A percentile compares a stretch with the other conserved stretches of the same genome.
phyloP scores from a whole-genome alignment of 1,284 basidiomycete genomes.

The Microbotryum scabiosae region DNA sequence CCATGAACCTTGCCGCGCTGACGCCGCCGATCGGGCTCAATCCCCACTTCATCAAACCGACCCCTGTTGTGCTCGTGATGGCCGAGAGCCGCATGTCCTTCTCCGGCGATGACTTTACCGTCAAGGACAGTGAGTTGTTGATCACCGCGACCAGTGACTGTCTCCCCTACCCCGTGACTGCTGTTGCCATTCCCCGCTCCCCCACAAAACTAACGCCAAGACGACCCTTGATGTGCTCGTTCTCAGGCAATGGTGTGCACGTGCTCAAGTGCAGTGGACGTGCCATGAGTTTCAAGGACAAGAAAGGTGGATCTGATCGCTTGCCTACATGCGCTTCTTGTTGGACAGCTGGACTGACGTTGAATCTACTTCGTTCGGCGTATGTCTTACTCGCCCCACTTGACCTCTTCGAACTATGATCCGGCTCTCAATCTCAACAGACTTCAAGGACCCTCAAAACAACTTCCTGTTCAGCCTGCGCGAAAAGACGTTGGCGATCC shows the following conservation, averaged over 20 bases:
- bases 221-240: too few relatives aligned
- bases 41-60: constrained; percentile 32
- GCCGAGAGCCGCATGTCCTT: constrained; percentile 39
- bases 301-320: constrained; percentile 34
- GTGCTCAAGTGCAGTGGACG: constrained; percentile 38
- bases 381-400: too few relatives aligned
- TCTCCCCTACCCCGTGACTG: too few relatives aligned
- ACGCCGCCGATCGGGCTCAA: constrained; percentile 14
- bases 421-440: constrained; percentile 15
- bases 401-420: too few relatives aligned
- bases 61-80: constrained; percentile 37
- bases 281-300: constrained; percentile 36
- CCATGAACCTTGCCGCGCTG: too few relatives aligned
- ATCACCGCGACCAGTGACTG: too few relatives aligned
- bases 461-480: constrained; percentile 36
- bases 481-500: constrained; percentile 36
- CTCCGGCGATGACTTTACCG: constrained; percentile 32
- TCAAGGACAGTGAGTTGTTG: constrained; percentile 34
- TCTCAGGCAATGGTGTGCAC: constrained; percentile 23
- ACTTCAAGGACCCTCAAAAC: constrained; percentile 37
- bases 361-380: too few relatives aligned
- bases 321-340: not conserved
- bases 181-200: too few relatives aligned
- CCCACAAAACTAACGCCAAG: too few relatives aligned
- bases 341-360: too few relatives aligned